Percentiles rank a stretch among this genome's conserved stretches.
phyloP scores from a whole-genome alignment of 2,329 filamentous ascomycete species.

The Aspergillus arachidicola region DNA sequence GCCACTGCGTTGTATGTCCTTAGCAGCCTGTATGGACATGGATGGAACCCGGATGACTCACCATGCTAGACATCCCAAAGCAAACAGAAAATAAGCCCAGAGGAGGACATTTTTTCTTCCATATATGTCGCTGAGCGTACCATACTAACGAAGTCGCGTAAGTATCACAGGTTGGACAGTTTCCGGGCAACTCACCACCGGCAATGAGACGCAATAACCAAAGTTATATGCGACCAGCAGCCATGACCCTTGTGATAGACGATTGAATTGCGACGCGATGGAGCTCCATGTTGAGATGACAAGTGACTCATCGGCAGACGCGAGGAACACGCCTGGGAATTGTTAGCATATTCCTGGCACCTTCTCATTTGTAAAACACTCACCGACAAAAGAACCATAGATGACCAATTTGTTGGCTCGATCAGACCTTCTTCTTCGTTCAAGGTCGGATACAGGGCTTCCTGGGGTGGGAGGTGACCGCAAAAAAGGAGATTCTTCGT shows the following conservation, averaged over 20 bases:
- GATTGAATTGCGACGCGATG: slow-evolving; percentile 49
- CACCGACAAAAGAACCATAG: slow-evolving; percentile 2
- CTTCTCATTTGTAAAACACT: background rate
- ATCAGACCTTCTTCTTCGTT: background rate
- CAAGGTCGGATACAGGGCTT: background rate
- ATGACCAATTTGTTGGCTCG: background rate
- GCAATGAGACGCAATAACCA: slow-evolving; percentile 43
- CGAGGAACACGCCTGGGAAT: slow-evolving; percentile 59
- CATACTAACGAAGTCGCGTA: slow-evolving; percentile 32
- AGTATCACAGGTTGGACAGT: background rate
- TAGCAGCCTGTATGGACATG: accelerated
- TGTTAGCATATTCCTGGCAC: background rate
- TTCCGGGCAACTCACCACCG: slow-evolving; percentile 23
- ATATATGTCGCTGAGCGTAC: slow-evolving; percentile 51
- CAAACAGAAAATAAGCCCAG: slow-evolving; percentile 36
- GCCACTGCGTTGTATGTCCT: background rate
- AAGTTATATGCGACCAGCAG: slow-evolving; percentile 48
- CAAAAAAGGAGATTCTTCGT: slow-evolving; percentile 3
- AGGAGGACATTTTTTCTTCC: slow-evolving; percentile 46
- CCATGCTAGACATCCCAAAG: slow-evolving; percentile 23
- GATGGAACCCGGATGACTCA: background rate
- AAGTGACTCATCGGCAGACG: slow-evolving; percentile 62
- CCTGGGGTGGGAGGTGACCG: background rate
- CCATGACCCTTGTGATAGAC: slow-evolving; percentile 46
- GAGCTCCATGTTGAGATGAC: slow-evolving; percentile 65